phyloP scores from a whole-genome alignment of 2,329 filamentous ascomycete genomes.

The Periconia macrospinosa region DNA sequence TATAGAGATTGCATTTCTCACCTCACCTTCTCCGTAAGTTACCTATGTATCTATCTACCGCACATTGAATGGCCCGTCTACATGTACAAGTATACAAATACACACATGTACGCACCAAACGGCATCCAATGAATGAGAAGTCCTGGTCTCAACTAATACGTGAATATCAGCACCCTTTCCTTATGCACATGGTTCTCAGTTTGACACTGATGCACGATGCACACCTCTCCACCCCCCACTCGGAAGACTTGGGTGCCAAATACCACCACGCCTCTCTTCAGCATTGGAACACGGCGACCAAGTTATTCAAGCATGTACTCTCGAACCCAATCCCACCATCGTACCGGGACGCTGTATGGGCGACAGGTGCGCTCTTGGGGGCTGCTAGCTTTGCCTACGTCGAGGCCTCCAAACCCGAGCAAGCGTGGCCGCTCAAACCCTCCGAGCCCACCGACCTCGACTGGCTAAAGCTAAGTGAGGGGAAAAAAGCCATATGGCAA shows the following conservation, averaged over 20 bases:
- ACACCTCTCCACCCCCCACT: constrained; percentile 34
- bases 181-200: constrained; percentile 58
- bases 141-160: neutral
- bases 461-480: constrained; percentile 61
- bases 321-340: constrained; percentile 37
- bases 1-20: constrained; percentile 42
- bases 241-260: constrained; percentile 23
- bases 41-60: too few relatives aligned
- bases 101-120: too few relatives aligned
- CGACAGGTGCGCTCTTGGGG: constrained; percentile 52
- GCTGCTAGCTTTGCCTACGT: constrained; percentile 51
- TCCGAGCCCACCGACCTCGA: constrained; percentile 52
- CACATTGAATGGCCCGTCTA: too few relatives aligned
- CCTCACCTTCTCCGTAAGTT: constrained; percentile 47
- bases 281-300: constrained; percentile 53
- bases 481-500: constrained; percentile 58
- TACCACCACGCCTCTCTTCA: constrained; percentile 41
- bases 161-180: constrained; percentile 49
- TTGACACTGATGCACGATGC: constrained; percentile 59
- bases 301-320: constrained; percentile 52
- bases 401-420: constrained; percentile 45
- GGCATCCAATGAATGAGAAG: neutral
- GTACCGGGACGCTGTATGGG: constrained; percentile 53
- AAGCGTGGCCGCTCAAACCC: constrained; percentile 60
- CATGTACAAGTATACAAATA: too few relatives aligned